Conservation (phyloP, 805 yeast genomes). For the Kuraishia capsulata region DNA sequence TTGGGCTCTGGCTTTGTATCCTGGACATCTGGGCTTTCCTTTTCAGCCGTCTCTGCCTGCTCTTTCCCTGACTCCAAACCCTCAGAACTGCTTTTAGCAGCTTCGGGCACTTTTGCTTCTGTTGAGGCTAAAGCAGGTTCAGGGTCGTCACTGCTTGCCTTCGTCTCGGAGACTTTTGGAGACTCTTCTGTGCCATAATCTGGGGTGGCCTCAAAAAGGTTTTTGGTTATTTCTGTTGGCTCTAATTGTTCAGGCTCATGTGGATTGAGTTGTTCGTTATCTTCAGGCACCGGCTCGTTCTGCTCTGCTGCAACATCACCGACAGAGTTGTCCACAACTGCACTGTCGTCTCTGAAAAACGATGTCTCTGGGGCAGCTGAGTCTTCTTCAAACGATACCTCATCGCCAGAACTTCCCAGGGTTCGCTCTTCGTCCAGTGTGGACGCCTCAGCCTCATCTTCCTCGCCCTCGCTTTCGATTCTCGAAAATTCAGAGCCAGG, state of each 20-base stretch:
- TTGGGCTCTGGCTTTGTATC: slow-evolving; percentile 7
- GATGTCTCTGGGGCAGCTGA: neutral
- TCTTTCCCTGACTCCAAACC: slow-evolving; percentile 2
- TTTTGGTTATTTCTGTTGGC: too few species aligned
- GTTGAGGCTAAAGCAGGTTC: too few species aligned
- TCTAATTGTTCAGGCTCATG: too few species aligned
- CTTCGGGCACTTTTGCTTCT: neutral
- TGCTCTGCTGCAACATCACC: too few species aligned
- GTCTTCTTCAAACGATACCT: neutral
- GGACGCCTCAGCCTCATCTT: slow-evolving; percentile 1
- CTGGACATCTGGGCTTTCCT: slow-evolving; percentile 7
- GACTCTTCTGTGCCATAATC: too few species aligned
- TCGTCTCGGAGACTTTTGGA: too few species aligned
- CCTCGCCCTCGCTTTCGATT: neutral
- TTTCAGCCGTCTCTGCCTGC: slow-evolving; percentile 4
- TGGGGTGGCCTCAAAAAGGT: too few species aligned
- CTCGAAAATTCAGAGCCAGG: too few species aligned
- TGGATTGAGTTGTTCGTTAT: too few species aligned
- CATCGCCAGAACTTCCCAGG: slow-evolving; percentile 3
- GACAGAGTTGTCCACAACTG: too few species aligned
- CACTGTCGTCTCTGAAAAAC: neutral
- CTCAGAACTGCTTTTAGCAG: slow-evolving; percentile 1
- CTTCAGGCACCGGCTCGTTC: too few species aligned
- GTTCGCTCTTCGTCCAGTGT: slow-evolving; percentile 1
- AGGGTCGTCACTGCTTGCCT: too few species aligned